phyloP scores from a whole-genome alignment of 2,329 filamentous ascomycete species.

The Aulographum hederae region DNA sequence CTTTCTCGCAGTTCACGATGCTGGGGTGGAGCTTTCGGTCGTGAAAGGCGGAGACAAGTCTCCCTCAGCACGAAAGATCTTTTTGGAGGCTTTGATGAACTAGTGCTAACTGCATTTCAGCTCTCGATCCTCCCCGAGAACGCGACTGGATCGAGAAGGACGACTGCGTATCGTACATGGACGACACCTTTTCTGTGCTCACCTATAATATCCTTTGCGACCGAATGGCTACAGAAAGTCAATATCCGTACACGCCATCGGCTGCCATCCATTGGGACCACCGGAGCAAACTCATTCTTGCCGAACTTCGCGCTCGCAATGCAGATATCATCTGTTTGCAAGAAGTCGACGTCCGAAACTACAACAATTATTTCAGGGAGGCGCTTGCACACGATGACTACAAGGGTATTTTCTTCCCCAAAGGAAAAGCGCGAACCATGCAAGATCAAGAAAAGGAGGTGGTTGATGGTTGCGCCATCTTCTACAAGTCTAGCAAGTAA shows the following conservation, averaged over 20 bases:
- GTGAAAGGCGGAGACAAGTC: too few relatives aligned
- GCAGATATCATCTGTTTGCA: slow-evolving; percentile 87
- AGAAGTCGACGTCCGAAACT: slow-evolving; percentile 82
- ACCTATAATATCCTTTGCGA: slow-evolving; percentile 96
- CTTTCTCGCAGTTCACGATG: too few relatives aligned
- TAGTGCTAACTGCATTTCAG: slow-evolving; percentile 25
- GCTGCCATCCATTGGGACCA: slow-evolving; percentile 74
- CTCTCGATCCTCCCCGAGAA: slow-evolving; percentile 56
- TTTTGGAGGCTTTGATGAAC: too few relatives aligned
- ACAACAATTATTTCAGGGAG: slow-evolving; percentile 80
- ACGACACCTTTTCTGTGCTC: slow-evolving; percentile 66
- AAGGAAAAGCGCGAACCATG: slow-evolving; percentile 82
- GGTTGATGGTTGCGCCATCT: slow-evolving; percentile 94
- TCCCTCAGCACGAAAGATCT: too few relatives aligned
- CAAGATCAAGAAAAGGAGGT: slow-evolving; percentile 66
- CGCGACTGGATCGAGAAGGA: slow-evolving; percentile 60
- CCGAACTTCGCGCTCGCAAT: slow-evolving; percentile 60
- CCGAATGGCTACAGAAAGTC: slow-evolving; percentile 66
- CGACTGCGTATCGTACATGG: slow-evolving; percentile 23
- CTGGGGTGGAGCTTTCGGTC: too few relatives aligned
- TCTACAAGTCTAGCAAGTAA: slow-evolving; percentile 81
- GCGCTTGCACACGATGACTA: slow-evolving; percentile 75
- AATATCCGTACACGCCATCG: slow-evolving; percentile 82
- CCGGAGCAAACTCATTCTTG: slow-evolving; percentile 63
- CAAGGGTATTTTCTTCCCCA: slow-evolving; percentile 85